Base-by-base conservation (phyloP, 1,284 basidiomycete species). In the Stygiomarasmius scandens region DNA sequence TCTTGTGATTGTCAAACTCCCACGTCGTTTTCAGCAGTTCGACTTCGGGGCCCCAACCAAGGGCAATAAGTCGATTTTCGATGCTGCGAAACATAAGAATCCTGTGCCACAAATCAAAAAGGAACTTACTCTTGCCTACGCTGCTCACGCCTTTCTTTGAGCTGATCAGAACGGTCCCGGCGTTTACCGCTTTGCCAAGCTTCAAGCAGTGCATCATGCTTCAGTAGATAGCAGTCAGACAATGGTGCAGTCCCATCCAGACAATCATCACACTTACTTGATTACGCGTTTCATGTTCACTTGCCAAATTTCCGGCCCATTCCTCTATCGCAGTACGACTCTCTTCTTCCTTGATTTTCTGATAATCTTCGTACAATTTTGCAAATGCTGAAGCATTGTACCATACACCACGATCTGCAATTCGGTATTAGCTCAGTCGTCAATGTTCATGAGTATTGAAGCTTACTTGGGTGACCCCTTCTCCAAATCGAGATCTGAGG, bases 31-130 rank as follows among this genome's bases (percentile, higher is more conserved):
- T 8, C 8, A 44, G 36, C 4, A n/a, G 22, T 10, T 49, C 34
- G 3, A 48, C 34, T 43, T 55, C 54, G 11, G 19, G 34, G 6
- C 34, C 34, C 54, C 48, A 55, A 9, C 54, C 54, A 10, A 49
- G 25, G n/a, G 25, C 23, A 27, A 41, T 25, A 6, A 55, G 54
- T 23, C 24, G 10, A 20, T 22, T 36, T 19, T 49, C 2, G 4
- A 55, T 49, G 12, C 54, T 55, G 27, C 10, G 29, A 29, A 34
- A 47, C 3, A 19, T 25, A 32, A 43, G 36, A 29, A n/a, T n/a
- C n/a, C n/a, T n/a, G n/a, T n/a, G n/a, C 32, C 27, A 16, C 2
- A 14, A 45, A 16, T 10, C 3, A 11, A 53, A 10, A 11, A 38
- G 43, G 1, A 14, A 45, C 41, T 16, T n/a, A 53, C 52, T 24